Percentiles rank a stretch among this genome's conserved stretches.
Conservation (phyloP, 805 yeast genomes). For the Saccharomycopsis sp. region DNA sequence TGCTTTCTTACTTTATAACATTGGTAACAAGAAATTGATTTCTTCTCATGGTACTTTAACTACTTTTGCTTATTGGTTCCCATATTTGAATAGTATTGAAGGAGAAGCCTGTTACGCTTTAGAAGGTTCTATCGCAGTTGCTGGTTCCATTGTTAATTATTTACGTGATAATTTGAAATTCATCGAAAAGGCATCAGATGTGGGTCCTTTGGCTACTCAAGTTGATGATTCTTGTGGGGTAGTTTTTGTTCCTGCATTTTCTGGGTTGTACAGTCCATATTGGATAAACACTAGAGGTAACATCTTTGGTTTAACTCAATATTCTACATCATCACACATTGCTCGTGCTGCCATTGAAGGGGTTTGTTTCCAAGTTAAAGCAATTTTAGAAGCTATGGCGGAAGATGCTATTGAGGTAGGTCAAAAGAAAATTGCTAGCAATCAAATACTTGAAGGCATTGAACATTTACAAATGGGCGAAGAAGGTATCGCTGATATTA, state of each 20-base stretch:
- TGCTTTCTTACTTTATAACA: slow-evolving; percentile 81
- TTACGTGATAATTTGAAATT: slow-evolving; percentile 82
- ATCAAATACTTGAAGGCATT: slow-evolving; percentile 38
- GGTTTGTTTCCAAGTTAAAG: slow-evolving; percentile 88
- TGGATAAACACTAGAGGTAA: slow-evolving; percentile 95
- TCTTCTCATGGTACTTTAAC: slow-evolving; percentile 80
- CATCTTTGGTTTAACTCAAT: slow-evolving; percentile 87
- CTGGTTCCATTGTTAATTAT: slow-evolving; percentile 93
- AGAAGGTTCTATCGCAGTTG: slow-evolving; percentile 95
- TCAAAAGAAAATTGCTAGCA: slow-evolving; percentile 35
- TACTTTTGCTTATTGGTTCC: slow-evolving; percentile 88
- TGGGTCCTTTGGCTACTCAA: slow-evolving; percentile 83
- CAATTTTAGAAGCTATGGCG: slow-evolving; percentile 85
- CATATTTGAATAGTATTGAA: slow-evolving; percentile 43
- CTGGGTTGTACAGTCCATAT: slow-evolving; percentile 92
- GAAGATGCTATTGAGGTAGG: slow-evolving; percentile 64
- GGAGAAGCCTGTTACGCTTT: slow-evolving; percentile 75
- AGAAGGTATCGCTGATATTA: slow-evolving; percentile 2
- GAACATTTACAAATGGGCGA: slow-evolving; percentile 19
- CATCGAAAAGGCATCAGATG: slow-evolving; percentile 74
- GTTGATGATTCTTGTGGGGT: slow-evolving; percentile 85
- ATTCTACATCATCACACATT: slow-evolving; percentile 84
- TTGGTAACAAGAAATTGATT: slow-evolving; percentile 66
- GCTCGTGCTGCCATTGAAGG: slow-evolving; percentile 95
- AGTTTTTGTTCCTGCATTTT: slow-evolving; percentile 89